These are phyloP conservation scores for Cyclotella cryptica DNA, from an alignment of 108 stramenopile genomes.

Conservation along the genomic window DNA sequence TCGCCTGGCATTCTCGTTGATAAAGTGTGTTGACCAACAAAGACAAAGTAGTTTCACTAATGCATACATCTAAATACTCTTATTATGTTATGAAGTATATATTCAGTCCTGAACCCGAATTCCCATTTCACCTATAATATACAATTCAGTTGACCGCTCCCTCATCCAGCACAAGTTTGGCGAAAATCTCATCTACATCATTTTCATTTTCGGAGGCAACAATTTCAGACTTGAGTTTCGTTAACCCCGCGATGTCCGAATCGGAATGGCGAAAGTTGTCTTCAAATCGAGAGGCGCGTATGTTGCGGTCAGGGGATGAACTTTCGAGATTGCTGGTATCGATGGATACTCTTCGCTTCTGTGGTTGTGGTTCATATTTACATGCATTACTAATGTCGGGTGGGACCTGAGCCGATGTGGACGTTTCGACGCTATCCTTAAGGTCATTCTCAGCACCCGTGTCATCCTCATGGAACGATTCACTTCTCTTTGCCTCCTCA, in stretches of 20 bases:
- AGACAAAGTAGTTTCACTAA: too few relatives aligned
- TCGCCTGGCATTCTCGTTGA: too few relatives aligned
- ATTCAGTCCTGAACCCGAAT: too few relatives aligned
- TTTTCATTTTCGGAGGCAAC: conserved; percentile 17
- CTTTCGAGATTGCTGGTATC: neutral
- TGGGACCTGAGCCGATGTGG: neutral
- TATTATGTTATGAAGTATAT: too few relatives aligned
- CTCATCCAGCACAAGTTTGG: conserved; percentile 12
- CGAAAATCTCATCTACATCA: conserved; percentile 22
- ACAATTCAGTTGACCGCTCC: neutral
- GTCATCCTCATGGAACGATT: neutral
- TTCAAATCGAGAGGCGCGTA: neutral
- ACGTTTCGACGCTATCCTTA: neutral
- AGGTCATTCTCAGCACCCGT: neutral
- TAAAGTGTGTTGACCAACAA: too few relatives aligned
- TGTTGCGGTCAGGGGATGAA: neutral
- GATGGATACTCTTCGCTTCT: conserved; percentile 1
- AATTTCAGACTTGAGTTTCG: neutral
- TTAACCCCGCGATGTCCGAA: conserved; percentile 1
- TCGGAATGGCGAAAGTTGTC: conserved; percentile 14
- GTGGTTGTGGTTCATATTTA: neutral
- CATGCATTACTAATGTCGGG: neutral
- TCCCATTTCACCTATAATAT: too few relatives aligned
- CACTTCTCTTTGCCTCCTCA: neutral
- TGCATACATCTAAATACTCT: too few relatives aligned